These are phyloP conservation scores for Botrytis fabae DNA, from an alignment of 2,329 filamentous ascomycete genomes.

Conservation along the genomic window DNA sequence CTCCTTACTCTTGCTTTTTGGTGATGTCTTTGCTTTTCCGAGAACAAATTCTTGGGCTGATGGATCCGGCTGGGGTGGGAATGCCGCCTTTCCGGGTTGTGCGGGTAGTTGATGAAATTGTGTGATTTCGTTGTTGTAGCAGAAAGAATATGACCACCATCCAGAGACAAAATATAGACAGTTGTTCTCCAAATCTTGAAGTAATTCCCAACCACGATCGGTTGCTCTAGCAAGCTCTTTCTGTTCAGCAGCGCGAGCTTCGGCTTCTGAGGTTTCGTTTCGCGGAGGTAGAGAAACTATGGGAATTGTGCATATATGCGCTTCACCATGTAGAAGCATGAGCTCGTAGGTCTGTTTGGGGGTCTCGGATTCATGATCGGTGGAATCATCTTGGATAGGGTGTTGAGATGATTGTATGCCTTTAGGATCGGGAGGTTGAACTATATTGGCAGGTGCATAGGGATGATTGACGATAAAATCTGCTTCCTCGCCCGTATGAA, in stretches of 20 bases:
- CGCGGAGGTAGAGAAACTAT: conserved; percentile 49
- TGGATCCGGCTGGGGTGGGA: conserved; percentile 66
- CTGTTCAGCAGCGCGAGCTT: conserved; percentile 58
- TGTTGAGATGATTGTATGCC: conserved; percentile 32
- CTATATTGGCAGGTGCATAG: conserved; percentile 32
- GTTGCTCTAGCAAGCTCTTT: conserved; percentile 67
- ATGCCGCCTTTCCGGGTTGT: conserved; percentile 58
- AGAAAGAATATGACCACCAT: conserved; percentile 78
- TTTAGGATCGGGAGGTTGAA: conserved; percentile 32
- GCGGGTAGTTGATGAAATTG: conserved; percentile 71
- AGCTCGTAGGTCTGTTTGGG: conserved; percentile 52
- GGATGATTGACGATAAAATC: conserved; percentile 46
- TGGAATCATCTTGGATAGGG: conserved; percentile 18
- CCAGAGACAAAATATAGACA: conserved; percentile 72
- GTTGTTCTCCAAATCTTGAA: conserved; percentile 65
- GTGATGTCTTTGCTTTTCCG: conserved; percentile 51
- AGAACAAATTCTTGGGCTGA: conserved; percentile 63
- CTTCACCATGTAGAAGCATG: conserved; percentile 57
- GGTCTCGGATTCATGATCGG: conserved; percentile 31
- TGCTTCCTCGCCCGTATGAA: conserved; percentile 59
- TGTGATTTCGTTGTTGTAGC: conserved; percentile 68
- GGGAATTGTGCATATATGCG: conserved; percentile 67
- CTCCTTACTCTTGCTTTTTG: conserved; percentile 38
- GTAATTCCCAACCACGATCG: conserved; percentile 65
- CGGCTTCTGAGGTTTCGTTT: conserved; percentile 51